Percentiles rank a stretch among this genome's conserved stretches.
Evolutionary conservation across 2,329 filamentous ascomycete genomes (phyloP).

Genomic region (Aphanocladium album): DNA sequence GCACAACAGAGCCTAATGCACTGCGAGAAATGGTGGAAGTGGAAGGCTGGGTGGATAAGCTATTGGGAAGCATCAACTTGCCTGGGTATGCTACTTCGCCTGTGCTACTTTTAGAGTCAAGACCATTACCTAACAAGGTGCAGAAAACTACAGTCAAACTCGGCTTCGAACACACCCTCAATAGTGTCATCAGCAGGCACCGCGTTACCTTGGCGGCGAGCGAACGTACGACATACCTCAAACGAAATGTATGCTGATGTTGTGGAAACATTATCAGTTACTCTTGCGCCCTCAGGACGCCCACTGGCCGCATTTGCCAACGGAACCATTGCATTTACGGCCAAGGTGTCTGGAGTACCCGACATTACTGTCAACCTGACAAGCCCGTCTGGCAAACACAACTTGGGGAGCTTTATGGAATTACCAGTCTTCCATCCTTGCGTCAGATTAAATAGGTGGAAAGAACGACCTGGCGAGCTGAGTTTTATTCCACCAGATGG

Average conservation of each 20-base stretch:
- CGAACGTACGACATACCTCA: constrained; percentile 90
- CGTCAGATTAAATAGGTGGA: constrained; percentile 85
- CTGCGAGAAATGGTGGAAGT: constrained; percentile 88
- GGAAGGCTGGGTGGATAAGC: constrained; percentile 81
- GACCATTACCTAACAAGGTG: not conserved
- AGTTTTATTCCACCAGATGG: constrained; percentile 95
- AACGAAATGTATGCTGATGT: constrained; percentile 98
- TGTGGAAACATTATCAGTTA: constrained; percentile 83
- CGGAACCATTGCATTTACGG: constrained; percentile 90
- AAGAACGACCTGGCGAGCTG: constrained; percentile 81
- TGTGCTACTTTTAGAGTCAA: no score
- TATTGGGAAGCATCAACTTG: constrained; percentile 81
- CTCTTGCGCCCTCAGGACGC: constrained; percentile 82
- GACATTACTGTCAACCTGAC: constrained; percentile 80
- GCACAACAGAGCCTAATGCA: constrained; percentile 89
- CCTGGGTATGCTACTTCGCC: constrained; percentile 58
- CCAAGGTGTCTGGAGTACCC: constrained; percentile 90
- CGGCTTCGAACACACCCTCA: constrained; percentile 34
- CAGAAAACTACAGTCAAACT: constrained; percentile 38
- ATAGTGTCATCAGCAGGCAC: constrained; percentile 43
- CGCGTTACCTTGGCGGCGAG: constrained; percentile 77
- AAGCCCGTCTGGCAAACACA: constrained; percentile 74
- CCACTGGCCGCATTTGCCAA: constrained; percentile 82
- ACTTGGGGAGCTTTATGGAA: constrained; percentile 69
- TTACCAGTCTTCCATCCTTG: constrained; percentile 95